phyloP scores from a whole-genome alignment of 169 alveolate genomes.

The Babesia sp. region DNA sequence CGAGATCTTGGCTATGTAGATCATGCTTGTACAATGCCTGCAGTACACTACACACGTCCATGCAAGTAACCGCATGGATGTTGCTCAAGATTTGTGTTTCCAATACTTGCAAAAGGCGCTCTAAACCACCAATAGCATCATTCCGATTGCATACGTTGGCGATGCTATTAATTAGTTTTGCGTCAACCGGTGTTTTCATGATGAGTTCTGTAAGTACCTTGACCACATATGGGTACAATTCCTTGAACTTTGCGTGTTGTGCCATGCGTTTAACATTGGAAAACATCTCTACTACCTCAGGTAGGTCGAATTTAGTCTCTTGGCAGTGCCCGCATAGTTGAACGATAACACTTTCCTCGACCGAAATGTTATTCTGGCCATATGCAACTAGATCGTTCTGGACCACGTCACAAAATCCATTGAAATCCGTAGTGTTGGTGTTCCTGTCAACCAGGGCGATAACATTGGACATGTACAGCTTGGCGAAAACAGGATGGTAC shows the following conservation, averaged over 20 bases:
- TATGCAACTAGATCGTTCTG: constrained; percentile 9
- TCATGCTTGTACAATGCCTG: constrained; percentile 42
- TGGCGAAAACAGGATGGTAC: constrained; percentile 38
- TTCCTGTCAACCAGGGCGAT: constrained; percentile 16
- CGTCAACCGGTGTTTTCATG: neutral
- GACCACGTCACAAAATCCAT: neutral
- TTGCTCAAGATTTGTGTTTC: constrained; percentile 19
- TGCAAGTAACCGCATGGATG: neutral
- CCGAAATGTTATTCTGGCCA: neutral
- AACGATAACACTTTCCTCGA: neutral
- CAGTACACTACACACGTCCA: constrained; percentile 42
- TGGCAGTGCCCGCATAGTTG: neutral
- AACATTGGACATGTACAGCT: constrained; percentile 26
- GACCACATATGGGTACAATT: constrained; percentile 5
- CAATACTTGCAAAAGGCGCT: constrained; percentile 34
- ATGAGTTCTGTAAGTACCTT: neutral
- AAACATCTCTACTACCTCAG: constrained; percentile 38
- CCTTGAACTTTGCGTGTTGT: neutral
- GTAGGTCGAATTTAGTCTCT: constrained; percentile 22
- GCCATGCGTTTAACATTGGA: constrained; percentile 21
- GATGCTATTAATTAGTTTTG: constrained; percentile 4
- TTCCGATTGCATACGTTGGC: constrained; percentile 35
- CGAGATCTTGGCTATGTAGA: constrained; percentile 58
- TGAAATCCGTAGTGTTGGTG: constrained; percentile 9
- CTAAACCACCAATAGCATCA: constrained; percentile 41